phyloP scores from a whole-genome alignment of 129 eudicot species.

The Escallonia herrerae region DNA sequence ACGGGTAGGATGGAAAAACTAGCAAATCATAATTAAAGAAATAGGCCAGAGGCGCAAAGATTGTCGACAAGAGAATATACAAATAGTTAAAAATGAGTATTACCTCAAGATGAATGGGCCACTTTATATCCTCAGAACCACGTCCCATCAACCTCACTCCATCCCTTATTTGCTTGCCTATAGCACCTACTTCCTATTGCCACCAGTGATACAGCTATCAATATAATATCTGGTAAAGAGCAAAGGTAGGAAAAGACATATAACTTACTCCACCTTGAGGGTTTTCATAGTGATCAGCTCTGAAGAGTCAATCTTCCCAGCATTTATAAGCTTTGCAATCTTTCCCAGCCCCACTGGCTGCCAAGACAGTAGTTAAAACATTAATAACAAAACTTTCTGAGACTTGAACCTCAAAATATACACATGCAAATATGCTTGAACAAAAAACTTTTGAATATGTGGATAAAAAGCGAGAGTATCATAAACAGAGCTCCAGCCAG shows the following conservation, averaged over 20 bases:
- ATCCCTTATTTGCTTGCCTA: conserved; percentile 90
- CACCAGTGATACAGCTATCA: not conserved
- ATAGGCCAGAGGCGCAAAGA: no score
- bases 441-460: not conserved
- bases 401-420: not conserved
- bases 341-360: conserved; percentile 98
- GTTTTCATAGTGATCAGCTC: conserved; percentile 96
- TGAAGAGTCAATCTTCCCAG: conserved; percentile 92
- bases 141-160: conserved; percentile 98
- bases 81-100: not conserved
- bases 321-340: conserved; percentile 86
- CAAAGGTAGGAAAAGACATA: no score
- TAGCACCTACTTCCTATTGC: conserved; percentile 79
- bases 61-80: no score
- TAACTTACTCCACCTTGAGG: conserved; percentile 45
- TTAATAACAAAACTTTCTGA: not conserved
- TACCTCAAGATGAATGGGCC: conserved; percentile 99
- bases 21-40: no score
- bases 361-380: conserved; percentile 3
- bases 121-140: conserved; percentile 69
- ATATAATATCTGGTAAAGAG: no score
- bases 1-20: no score
- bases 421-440: not conserved
- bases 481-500: no score
- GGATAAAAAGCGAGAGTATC: no score